These are phyloP conservation scores for Stachybotrys echinatus DNA, from an alignment of 2,329 filamentous ascomycete species.

Conservation along the genomic window DNA sequence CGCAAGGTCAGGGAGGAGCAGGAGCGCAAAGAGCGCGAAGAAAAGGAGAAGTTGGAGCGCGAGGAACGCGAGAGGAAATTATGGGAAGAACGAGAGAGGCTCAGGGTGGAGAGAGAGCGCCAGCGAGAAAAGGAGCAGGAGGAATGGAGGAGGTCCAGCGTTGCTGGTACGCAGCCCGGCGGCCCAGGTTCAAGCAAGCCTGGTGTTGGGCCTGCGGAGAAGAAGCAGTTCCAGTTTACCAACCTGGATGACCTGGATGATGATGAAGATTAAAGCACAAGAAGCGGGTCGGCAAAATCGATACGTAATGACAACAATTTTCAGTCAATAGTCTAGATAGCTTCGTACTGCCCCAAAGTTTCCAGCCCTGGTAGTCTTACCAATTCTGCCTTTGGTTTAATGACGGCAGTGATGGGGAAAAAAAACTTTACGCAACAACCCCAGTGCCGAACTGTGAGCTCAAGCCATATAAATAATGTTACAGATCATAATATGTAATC, in stretches of 20 bases:
- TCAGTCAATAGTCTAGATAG: neutral
- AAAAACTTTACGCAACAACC: neutral
- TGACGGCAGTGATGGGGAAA: neutral
- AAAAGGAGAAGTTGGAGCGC: slow-evolving; percentile 38
- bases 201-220: slow-evolving; percentile 25
- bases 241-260: slow-evolving; percentile 49
- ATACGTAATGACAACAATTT: neutral
- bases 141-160: slow-evolving; percentile 34
- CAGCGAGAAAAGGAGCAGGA: slow-evolving; percentile 36
- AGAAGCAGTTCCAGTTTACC: slow-evolving; percentile 53
- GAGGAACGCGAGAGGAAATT: slow-evolving; percentile 38
- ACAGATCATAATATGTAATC: neutral
- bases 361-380: neutral
- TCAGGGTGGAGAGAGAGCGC: slow-evolving; percentile 36
- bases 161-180: slow-evolving; percentile 17
- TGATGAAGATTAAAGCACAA: slow-evolving; percentile 26
- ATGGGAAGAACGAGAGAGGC: slow-evolving; percentile 31
- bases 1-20: slow-evolving; percentile 46
- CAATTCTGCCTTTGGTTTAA: neutral
- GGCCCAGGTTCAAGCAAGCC: slow-evolving; percentile 17
- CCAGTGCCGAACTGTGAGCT: neutral
- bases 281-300: neutral
- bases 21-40: slow-evolving; percentile 39
- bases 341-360: neutral
- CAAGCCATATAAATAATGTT: neutral